Percentiles rank a stretch among this genome's conserved stretches.
Evolutionary conservation across 106 monocot genomes (phyloP).

Genomic region (Dendrobium nobile): DNA sequence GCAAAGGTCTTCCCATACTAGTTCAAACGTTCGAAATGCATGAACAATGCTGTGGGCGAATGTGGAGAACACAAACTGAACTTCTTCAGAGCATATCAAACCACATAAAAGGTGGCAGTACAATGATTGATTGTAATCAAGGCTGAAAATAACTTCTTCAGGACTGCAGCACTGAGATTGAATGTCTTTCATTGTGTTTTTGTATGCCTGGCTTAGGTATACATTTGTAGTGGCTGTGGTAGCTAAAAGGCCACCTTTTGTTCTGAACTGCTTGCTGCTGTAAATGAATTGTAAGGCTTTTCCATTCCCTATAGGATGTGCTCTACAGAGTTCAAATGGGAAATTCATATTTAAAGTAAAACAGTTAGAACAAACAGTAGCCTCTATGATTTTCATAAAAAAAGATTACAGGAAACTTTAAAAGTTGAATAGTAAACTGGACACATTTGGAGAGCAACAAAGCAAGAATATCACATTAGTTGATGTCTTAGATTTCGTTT

Average conservation of each 20-base stretch:
- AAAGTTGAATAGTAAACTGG: neutral
- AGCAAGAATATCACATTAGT: neutral
- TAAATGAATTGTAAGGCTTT: slow-evolving; percentile 80
- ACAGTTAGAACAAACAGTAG: neutral
- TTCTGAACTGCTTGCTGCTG: slow-evolving; percentile 56
- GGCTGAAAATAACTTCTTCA: slow-evolving; percentile 71
- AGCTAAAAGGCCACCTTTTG: slow-evolving; percentile 59
- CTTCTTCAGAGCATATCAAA: slow-evolving; percentile 56
- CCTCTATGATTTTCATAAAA: neutral
- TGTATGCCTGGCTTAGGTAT: slow-evolving; percentile 44
- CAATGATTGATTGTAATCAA: slow-evolving; percentile 61
- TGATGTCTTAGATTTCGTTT: neutral
- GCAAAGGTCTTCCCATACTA: slow-evolving; percentile 64
- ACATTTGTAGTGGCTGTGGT: slow-evolving; percentile 76
- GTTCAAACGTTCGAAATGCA: slow-evolving; percentile 72
- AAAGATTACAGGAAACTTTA: neutral
- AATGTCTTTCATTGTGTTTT: slow-evolving; percentile 56
- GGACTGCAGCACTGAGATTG: slow-evolving; percentile 54
- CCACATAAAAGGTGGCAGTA: slow-evolving; percentile 89
- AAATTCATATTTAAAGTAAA: slow-evolving; percentile 2
- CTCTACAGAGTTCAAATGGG: slow-evolving; percentile 26
- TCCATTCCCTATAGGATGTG: slow-evolving; percentile 56
- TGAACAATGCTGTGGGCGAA: slow-evolving; percentile 82
- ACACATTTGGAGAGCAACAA: neutral
- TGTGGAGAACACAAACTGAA: slow-evolving; percentile 63